These are phyloP conservation scores for Warburgia ugandensis DNA, from an alignment of 164 flowering plant species.

Conservation along the genomic window DNA sequence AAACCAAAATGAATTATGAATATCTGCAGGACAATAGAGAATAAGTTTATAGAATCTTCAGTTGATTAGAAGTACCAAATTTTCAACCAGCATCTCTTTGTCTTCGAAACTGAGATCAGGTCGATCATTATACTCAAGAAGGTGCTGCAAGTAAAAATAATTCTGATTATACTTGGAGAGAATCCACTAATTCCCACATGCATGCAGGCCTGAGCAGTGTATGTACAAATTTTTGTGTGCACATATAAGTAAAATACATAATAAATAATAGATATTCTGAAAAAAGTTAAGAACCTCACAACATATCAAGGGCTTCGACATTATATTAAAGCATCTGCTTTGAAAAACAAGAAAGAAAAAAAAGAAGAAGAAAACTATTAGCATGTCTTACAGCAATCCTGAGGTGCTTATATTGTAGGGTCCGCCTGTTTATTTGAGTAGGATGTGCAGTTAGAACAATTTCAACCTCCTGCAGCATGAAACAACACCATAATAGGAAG, in stretches of 20 bases:
- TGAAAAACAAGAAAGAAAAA: neutral
- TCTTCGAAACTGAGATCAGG: slow-evolving; percentile 81
- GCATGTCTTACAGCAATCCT: slow-evolving; percentile 83
- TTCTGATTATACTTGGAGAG: slow-evolving; percentile 6
- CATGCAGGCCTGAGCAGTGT: neutral
- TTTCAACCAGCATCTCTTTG: slow-evolving; percentile 80
- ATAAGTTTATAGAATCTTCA: neutral
- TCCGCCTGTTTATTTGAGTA: slow-evolving; percentile 82
- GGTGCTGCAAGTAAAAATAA: slow-evolving; percentile 47
- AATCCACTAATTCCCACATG: neutral
- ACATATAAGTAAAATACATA: neutral
- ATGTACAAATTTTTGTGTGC: neutral
- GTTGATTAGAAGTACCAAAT: slow-evolving; percentile 48
- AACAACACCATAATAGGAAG: slow-evolving; percentile 6
- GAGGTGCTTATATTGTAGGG: slow-evolving; percentile 82
- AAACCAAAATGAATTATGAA: neutral
- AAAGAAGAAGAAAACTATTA: neutral
- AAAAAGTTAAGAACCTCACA: neutral
- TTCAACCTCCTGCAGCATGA: slow-evolving; percentile 65
- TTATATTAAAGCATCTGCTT: neutral
- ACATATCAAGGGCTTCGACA: neutral
- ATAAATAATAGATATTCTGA: neutral
- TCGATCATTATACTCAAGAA: slow-evolving; percentile 73
- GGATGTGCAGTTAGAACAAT: slow-evolving; percentile 95
- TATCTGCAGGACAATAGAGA: neutral